Base-by-base conservation (phyloP, 768 basidiomycete genomes). In the Sporobolomyces pararoseus region DNA sequence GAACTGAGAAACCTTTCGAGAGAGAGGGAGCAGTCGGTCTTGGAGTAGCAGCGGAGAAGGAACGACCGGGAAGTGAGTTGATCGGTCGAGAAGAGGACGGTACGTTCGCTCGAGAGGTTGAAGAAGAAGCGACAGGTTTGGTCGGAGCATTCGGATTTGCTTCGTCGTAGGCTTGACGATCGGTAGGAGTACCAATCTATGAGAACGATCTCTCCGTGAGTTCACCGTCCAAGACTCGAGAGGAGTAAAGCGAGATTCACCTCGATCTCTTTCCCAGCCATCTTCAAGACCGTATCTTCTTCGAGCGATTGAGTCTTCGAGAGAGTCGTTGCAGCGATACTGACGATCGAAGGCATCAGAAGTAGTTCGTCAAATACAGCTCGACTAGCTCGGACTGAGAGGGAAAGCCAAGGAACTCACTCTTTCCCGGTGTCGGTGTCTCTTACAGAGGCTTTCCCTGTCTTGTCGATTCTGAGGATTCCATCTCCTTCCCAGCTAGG, bases 401-500 rank as follows among this genome's bases (percentile, higher is more conserved):
- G 31, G 25, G 10, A 34, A 35, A 55, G 5, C 3, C 32, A n/a
- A n/a, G n/a, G 16, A 21, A 10, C 75, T n/a, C 42, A 77, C 76
- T 74, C 65, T 47, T 72, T 70, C 4, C 71, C 58, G 2, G 50
- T 64, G 13, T 75, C 73, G 2, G 66, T 54, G 44, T 76, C 74
- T 14, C 73, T 53, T 6, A 80, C 57, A 17, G 70, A 65, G 2
- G 68, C 63, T n/a, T 60, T 72, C 16, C 58, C 63, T 6, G 73
- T 76, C 21, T 57, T 34, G 39, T 77, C 72, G 17, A 75, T 37
- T 21, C 75, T 44, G 23, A 74, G 60, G 5, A 76, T 51, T 0
- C 76, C 79, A 42, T 80, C 79, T 12, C 87, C 90, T 65, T 92
- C 90, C 91, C 92, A 93, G 0, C 87, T 89, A 77, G 89, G 89